Evolutionary conservation across 2,329 filamentous ascomycete species (phyloP).

Genomic region (Zelopaecilomyces penicillatus): DNA sequence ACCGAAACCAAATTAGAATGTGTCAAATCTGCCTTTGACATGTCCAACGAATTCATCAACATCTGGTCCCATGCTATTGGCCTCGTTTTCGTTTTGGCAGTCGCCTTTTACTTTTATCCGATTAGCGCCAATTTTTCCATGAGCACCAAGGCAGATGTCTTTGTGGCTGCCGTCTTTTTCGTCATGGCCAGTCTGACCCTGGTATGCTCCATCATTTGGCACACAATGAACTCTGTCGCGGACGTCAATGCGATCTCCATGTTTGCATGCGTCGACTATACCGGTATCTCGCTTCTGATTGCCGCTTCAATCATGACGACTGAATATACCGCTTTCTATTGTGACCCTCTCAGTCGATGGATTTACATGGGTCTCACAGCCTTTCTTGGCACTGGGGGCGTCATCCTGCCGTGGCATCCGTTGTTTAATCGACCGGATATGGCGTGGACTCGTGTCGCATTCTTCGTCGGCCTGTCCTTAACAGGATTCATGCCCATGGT

Average conservation of each 20-base stretch:
- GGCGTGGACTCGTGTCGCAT: conserved; percentile 85
- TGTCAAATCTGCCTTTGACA: conserved; percentile 69
- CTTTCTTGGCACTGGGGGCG: conserved; percentile 72
- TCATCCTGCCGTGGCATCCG: conserved; percentile 92
- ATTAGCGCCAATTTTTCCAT: conserved; percentile 76
- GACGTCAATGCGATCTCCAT: conserved; percentile 83
- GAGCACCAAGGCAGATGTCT: conserved; percentile 79
- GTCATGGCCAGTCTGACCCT: conserved; percentile 92
- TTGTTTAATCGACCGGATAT: conserved; percentile 88
- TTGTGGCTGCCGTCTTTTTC: conserved; percentile 92
- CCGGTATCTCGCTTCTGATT: conserved; percentile 89
- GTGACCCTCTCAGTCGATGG: conserved; percentile 81
- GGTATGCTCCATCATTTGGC: conserved; percentile 92
- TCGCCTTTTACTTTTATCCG: conserved; percentile 96
- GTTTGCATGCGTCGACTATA: conserved; percentile 97
- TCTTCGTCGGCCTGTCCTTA: conserved; percentile 78
- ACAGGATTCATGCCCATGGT: conserved; percentile 86
- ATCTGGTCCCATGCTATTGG: conserved; percentile 96
- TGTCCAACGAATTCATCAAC: conserved; percentile 93
- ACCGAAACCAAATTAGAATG: conserved; percentile 86
- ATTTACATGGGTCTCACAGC: conserved; percentile 78
- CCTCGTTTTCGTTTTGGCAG: conserved; percentile 73
- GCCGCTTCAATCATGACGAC: conserved; percentile 96
- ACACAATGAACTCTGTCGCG: conserved; percentile 96
- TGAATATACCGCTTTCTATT: conserved; percentile 98